Evolutionary conservation across 805 yeast species (phyloP).

Genomic region (Yarrowia sp.): DNA sequence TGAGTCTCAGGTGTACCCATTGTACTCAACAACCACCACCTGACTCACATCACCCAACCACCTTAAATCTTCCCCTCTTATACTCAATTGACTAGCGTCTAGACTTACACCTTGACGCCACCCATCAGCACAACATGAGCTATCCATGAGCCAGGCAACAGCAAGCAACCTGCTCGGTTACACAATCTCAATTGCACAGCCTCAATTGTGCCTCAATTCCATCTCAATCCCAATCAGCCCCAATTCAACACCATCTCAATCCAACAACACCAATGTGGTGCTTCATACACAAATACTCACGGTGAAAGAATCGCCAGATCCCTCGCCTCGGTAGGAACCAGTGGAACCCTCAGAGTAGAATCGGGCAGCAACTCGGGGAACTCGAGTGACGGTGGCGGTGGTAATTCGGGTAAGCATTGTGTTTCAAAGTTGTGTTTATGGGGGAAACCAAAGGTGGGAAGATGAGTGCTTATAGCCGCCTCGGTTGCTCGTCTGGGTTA

Average conservation of each 20-base stretch:
- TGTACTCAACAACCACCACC: no score
- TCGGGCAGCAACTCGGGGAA: conserved; percentile 36
- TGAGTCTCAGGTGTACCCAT: no score
- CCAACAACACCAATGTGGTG: neutral
- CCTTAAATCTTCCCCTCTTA: no score
- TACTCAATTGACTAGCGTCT: no score
- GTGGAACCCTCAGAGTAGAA: conserved; percentile 56
- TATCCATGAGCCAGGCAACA: no score
- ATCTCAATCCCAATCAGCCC: neutral
- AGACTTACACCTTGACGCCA: no score
- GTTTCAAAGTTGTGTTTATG: neutral
- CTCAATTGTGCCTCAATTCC: no score
- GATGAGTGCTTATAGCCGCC: conserved; percentile 12
- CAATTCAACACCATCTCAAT: neutral
- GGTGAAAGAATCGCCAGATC: conserved; percentile 58
- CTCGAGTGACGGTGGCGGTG: conserved; percentile 26
- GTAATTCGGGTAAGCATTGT: conserved; percentile 28
- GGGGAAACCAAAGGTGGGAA: neutral
- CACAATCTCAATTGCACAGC: no score
- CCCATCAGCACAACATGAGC: no score
- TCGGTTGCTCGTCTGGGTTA: conserved; percentile 16
- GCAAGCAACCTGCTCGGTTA: no score
- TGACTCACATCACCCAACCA: no score
- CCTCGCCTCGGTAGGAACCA: conserved; percentile 55
- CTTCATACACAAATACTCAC: conserved; percentile 37